Percentiles rank a stretch among this genome's conserved stretches.
These are phyloP conservation scores for Fallopia convolvulus DNA, from an alignment of 148 eudicot genomes.

Conservation along the genomic window DNA sequence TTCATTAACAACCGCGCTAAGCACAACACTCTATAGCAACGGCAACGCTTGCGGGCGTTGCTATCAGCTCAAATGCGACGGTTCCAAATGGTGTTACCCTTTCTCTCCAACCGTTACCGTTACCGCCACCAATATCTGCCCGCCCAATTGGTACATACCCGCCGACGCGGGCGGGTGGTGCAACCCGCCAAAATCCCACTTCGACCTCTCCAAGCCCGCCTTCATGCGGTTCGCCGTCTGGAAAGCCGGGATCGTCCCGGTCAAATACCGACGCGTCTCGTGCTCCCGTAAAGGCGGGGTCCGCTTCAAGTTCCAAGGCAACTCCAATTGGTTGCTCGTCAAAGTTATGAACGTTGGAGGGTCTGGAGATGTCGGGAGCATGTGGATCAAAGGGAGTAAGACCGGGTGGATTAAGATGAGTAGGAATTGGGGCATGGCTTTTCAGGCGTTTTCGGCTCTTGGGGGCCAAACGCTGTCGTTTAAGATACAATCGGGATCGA, in stretches of 20 bases:
- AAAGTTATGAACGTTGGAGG: slow-evolving; percentile 40
- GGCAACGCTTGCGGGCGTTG: slow-evolving; percentile 40
- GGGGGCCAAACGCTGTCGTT: slow-evolving; percentile 59
- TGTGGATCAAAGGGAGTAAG: slow-evolving; percentile 71
- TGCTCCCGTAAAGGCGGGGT: slow-evolving; percentile 33
- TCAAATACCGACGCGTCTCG: slow-evolving; percentile 35
- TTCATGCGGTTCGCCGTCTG: slow-evolving; percentile 34
- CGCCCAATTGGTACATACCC: slow-evolving; percentile 36
- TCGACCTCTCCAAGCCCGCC: slow-evolving; percentile 35
- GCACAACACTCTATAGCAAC: slow-evolving; percentile 33
- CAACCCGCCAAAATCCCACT: slow-evolving; percentile 42
- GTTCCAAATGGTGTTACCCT: slow-evolving; percentile 26
- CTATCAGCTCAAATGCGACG: slow-evolving; percentile 30
- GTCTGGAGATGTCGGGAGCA: slow-evolving; percentile 48
- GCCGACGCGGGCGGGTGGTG: slow-evolving; percentile 42
- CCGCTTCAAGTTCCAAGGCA: slow-evolving; percentile 30
- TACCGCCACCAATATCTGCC: slow-evolving; percentile 47
- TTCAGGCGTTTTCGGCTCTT: slow-evolving; percentile 58
- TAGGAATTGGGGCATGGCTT: slow-evolving; percentile 90
- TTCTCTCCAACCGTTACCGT: slow-evolving; percentile 19
- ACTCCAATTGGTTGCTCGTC: slow-evolving; percentile 35
- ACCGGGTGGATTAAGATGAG: slow-evolving; percentile 70
- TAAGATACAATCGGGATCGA: slow-evolving; percentile 39
- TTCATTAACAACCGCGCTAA: slow-evolving; percentile 30
- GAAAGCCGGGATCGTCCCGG: slow-evolving; percentile 44